A percentile compares a stretch with the other conserved stretches of the same genome.
phyloP scores from a whole-genome alignment of 2,329 filamentous ascomycete species.

The Aspergillus melleus region DNA sequence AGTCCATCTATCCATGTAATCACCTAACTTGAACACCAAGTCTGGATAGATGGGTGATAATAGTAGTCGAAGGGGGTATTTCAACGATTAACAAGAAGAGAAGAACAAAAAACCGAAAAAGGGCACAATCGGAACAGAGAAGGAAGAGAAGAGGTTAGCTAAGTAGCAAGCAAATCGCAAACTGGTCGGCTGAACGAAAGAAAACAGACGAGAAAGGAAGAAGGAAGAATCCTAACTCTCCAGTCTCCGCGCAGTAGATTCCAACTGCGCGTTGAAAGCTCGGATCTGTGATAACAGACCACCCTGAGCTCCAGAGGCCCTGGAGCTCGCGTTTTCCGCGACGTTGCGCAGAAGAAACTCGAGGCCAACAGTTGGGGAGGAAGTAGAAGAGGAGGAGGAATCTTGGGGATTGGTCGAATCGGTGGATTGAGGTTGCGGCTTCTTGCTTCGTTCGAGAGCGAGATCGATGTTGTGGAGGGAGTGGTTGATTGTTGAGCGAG shows the following conservation, averaged over 20 bases:
- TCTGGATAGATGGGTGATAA: background rate
- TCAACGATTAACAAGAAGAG: background rate
- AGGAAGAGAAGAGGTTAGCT: background rate
- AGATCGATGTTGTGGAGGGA: slow-evolving; percentile 44
- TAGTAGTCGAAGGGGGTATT: background rate
- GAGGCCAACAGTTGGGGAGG: slow-evolving; percentile 33
- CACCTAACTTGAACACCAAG: background rate
- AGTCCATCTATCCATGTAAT: background rate
- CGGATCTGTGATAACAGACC: slow-evolving; percentile 44
- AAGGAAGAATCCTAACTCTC: slow-evolving; percentile 20
- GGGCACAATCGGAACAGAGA: background rate
- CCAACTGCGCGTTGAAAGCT: slow-evolving; percentile 45
- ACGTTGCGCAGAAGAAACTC: slow-evolving; percentile 46
- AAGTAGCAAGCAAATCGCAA: background rate
- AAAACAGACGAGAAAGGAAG: background rate
- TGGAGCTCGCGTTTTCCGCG: slow-evolving; percentile 42
- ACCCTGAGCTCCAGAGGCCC: slow-evolving; percentile 38
- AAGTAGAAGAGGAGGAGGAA: slow-evolving; percentile 6
- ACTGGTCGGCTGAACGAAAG: no score
- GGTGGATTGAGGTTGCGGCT: slow-evolving; percentile 13
- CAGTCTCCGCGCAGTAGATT: slow-evolving; percentile 32
- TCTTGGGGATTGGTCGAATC: slow-evolving; percentile 16
- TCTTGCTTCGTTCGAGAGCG: slow-evolving; percentile 40
- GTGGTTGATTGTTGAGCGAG: slow-evolving; percentile 43
- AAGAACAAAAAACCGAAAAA: background rate